These are phyloP conservation scores for Eucalyptus lansdowneana DNA, from an alignment of 345 rosid genomes.

Conservation along the genomic window DNA sequence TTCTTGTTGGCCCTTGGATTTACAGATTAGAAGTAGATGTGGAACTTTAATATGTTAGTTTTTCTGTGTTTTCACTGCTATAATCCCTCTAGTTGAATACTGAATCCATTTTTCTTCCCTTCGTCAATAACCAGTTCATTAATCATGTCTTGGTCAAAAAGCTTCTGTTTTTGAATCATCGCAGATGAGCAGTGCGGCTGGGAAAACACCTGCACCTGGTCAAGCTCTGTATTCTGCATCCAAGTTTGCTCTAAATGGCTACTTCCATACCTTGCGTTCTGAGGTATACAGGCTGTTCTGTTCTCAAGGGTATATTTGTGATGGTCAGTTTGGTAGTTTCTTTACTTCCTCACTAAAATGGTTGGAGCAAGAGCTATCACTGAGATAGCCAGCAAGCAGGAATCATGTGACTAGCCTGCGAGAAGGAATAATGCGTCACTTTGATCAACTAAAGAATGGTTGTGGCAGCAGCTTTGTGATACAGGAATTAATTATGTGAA, in stretches of 20 bases:
- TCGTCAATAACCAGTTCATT: neutral
- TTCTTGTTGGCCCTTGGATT: neutral
- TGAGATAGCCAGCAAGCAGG: neutral
- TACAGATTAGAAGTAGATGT: neutral
- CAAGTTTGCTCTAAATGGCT: slow-evolving; percentile 80
- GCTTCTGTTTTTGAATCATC: neutral
- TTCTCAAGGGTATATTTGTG: neutral
- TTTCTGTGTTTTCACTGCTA: neutral
- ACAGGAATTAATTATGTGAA: too few relatives aligned
- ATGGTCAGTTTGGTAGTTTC: neutral
- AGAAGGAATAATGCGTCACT: neutral
- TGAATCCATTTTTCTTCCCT: neutral
- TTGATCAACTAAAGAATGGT: neutral
- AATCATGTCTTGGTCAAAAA: neutral
- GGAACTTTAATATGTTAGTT: neutral
- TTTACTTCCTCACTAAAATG: neutral
- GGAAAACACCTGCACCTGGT: slow-evolving; percentile 91
- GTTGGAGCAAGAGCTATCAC: neutral
- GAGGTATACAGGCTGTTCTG: slow-evolving; percentile 40
- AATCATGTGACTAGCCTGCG: neutral
- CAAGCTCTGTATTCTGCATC: slow-evolving; percentile 95
- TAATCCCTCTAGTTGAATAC: neutral
- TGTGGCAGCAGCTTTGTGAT: too few relatives aligned
- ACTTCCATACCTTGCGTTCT: slow-evolving; percentile 86
- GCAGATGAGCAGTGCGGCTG: slow-evolving; percentile 99